Conservation (phyloP, 148 eudicot genomes). For the Pouteria glomerata region DNA sequence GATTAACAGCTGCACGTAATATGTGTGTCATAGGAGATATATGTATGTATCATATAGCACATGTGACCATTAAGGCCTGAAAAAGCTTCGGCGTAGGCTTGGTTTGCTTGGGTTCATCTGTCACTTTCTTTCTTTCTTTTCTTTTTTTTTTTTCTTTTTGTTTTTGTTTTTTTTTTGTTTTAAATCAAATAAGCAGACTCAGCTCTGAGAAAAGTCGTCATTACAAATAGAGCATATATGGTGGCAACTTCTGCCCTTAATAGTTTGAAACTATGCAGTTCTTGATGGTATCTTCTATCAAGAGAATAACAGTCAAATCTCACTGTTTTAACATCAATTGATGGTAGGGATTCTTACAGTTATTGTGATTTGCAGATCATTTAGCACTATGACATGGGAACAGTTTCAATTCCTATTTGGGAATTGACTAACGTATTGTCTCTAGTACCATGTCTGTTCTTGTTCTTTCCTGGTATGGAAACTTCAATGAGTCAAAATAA, state of each 20-base stretch:
- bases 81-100: background rate
- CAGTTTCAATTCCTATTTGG: background rate
- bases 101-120: background rate
- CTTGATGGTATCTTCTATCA: background rate
- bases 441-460: background rate
- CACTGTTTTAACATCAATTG: background rate
- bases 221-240: background rate
- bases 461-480: background rate
- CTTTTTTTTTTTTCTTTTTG: too few species aligned
- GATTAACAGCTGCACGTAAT: too few species aligned
- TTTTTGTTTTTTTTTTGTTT: too few species aligned
- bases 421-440: background rate
- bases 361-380: background rate
- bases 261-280: background rate
- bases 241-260: background rate
- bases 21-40: too few species aligned
- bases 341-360: background rate
- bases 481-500: background rate
- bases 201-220: background rate
- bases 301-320: background rate
- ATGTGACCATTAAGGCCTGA: background rate
- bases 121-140: background rate
- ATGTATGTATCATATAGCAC: too few species aligned
- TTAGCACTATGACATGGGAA: background rate
- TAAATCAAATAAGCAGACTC: too few species aligned